These are phyloP conservation scores for Suillus weaverae DNA, from an alignment of 768 basidiomycete species.

Conservation along the genomic window DNA sequence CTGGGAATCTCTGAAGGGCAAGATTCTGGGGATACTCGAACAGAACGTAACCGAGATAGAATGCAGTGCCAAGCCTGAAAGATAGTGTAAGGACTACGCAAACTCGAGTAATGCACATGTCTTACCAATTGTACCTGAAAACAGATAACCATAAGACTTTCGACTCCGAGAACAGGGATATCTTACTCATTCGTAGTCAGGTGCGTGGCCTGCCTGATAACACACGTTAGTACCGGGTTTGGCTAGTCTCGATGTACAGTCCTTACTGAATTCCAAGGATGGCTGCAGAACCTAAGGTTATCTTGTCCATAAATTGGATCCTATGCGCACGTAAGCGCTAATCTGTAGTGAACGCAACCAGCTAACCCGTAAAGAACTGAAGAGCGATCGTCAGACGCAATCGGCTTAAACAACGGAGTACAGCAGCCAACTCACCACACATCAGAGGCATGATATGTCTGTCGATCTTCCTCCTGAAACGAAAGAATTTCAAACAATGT, in stretches of 20 bases:
- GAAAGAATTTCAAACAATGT: neutral
- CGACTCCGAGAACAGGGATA: neutral
- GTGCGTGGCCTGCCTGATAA: constrained; percentile 50
- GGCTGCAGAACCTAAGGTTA: constrained; percentile 58
- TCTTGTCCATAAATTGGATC: constrained; percentile 72
- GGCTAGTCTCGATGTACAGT: neutral
- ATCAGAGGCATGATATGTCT: constrained; percentile 60
- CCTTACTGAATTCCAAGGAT: constrained; percentile 63
- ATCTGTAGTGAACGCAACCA: neutral
- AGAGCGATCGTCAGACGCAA: constrained; percentile 23
- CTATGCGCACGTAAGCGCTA: constrained; percentile 26
- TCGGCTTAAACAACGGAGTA: neutral
- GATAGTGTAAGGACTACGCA: neutral
- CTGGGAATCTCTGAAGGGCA: neutral
- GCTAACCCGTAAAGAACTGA: constrained; percentile 51
- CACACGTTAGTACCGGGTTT: neutral
- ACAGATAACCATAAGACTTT: neutral
- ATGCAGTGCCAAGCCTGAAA: neutral
- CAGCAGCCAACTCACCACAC: constrained; percentile 49
- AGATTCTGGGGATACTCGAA: neutral
- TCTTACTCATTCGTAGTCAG: constrained; percentile 59
- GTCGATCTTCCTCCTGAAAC: constrained; percentile 54
- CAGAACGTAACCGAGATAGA: neutral
- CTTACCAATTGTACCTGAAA: constrained; percentile 57
- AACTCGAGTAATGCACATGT: constrained; percentile 3